phyloP scores from a whole-genome alignment of 495 filamentous ascomycete genomes.

The Cercophora scortea region DNA sequence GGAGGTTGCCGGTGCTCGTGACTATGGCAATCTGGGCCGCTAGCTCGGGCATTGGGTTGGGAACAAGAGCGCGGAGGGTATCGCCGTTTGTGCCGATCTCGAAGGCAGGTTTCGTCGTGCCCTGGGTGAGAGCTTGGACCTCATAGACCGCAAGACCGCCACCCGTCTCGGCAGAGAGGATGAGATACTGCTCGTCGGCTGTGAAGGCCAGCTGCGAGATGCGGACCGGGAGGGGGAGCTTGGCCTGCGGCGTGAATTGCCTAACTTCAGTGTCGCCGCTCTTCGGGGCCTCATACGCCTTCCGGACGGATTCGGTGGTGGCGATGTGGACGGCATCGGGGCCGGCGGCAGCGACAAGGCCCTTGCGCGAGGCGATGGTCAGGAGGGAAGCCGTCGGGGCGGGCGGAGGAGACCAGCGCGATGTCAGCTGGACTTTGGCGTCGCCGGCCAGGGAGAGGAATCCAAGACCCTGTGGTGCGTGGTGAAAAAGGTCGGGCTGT shows the following conservation, averaged over 20 bases:
- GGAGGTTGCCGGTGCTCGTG: conserved; percentile 68
- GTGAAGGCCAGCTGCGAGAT: conserved; percentile 89
- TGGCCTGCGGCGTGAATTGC: conserved; percentile 65
- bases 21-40: conserved; percentile 67
- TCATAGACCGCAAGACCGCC: conserved; percentile 80
- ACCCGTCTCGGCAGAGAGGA: conserved; percentile 75
- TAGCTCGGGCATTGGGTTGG: conserved; percentile 68
- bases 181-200: conserved; percentile 71
- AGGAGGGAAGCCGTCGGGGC: conserved; percentile 76
- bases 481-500: no score
- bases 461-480: conserved; percentile 55
- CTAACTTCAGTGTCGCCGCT: conserved; percentile 56
- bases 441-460: conserved; percentile 77
- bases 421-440: conserved; percentile 70
- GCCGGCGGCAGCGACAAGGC: conserved; percentile 78
- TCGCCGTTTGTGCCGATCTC: conserved; percentile 71
- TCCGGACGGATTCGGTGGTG: conserved; percentile 67
- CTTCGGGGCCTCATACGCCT: conserved; percentile 57
- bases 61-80: conserved; percentile 62
- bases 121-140: conserved; percentile 54
- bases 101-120: conserved; percentile 55
- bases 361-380: conserved; percentile 70
- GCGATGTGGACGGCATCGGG: conserved; percentile 72
- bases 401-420: conserved; percentile 76
- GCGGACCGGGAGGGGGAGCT: conserved; percentile 60